Evolutionary conservation across 768 basidiomycete species (phyloP), one percentile per base, ranked within the genome.

Genomic region (Auricularia sp.): DNA sequence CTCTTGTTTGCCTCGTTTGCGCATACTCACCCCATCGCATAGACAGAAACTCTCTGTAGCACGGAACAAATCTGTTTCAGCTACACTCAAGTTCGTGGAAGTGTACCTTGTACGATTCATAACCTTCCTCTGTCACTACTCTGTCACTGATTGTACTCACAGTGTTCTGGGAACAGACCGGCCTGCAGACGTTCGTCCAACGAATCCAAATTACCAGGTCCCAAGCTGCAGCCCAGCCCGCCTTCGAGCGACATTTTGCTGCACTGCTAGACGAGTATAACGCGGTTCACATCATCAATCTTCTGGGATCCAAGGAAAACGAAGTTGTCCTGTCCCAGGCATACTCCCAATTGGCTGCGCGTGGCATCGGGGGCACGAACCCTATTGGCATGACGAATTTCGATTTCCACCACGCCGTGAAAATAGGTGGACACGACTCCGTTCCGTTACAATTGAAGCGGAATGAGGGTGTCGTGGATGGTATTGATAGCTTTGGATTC

Each of bases 161-260:
- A 94, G 94, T 98, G 65, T 99, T 99, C 74, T 99, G 97, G 97
- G 96, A 98, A 74, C 96, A 99, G 71, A 94, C 96, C 76, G 94
- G 93, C 34, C 74, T 95, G 47, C 93, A 95, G 72, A 95, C 96
- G 0, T 94, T 99, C 71, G 92, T 94, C 44, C 94, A 93, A 68
- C 85, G 86, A 64, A 93, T 99, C 51, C 94, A 98, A 73, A 92
- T 99, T 67, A 95, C 94, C 13, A 87, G 95, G 13, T 96, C 97
- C 1, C 89, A 92, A 69, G 72, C 76, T 47, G 93, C 94, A 3
- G 95, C 95, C 0, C 96, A 98, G 69, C 95, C 95, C 7, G 97
- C 97, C 1, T 99, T 99, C 72, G 92, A 98, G 69, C 86, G 92
- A 45, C 97, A 99, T 76, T 92, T 98, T 65, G 81, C 86, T 10